A percentile compares a stretch with the other conserved stretches of the same genome.
phyloP scores from a whole-genome alignment of 495 filamentous ascomycete genomes.

The Acidomyces sp. region DNA sequence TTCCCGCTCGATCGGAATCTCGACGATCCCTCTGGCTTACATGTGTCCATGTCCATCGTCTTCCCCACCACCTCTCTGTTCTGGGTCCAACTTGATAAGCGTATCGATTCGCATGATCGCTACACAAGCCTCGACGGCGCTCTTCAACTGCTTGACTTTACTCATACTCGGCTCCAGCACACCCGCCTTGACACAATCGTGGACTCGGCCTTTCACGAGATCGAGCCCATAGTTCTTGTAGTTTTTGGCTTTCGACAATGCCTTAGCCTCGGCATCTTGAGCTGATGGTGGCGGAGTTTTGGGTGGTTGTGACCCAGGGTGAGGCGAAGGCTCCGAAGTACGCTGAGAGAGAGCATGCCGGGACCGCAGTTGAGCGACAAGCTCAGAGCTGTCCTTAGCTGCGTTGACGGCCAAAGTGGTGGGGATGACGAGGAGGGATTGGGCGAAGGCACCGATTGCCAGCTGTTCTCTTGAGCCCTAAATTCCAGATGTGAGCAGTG shows the following conservation, averaged over 20 bases:
- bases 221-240: slow-evolving; percentile 98
- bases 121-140: slow-evolving; percentile 96
- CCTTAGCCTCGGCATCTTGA: slow-evolving; percentile 52
- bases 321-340: slow-evolving; percentile 55
- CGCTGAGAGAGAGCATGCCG: slow-evolving; percentile 90
- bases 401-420: slow-evolving; percentile 96
- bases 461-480: slow-evolving; percentile 91
- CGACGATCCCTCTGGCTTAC: too few species aligned
- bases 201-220: slow-evolving; percentile 75
- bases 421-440: slow-evolving; percentile 85
- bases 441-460: slow-evolving; percentile 93
- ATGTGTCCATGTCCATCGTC: slow-evolving; percentile 62
- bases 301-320: slow-evolving; percentile 5
- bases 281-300: neutral
- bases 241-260: slow-evolving; percentile 78
- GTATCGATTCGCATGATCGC: slow-evolving; percentile 99
- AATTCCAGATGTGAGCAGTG: neutral
- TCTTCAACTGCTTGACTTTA: slow-evolving; percentile 97
- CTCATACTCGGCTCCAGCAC: slow-evolving; percentile 96
- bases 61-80: slow-evolving; percentile 59
- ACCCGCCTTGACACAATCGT: slow-evolving; percentile 86
- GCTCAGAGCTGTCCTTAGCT: slow-evolving; percentile 86
- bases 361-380: slow-evolving; percentile 88
- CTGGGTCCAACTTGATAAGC: slow-evolving; percentile 94
- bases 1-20: too few species aligned